Percentiles rank a stretch among this genome's conserved stretches.
These are phyloP conservation scores for Neofusicoccum cordaticola DNA, from an alignment of 2,329 filamentous ascomycete species.

Conservation along the genomic window DNA sequence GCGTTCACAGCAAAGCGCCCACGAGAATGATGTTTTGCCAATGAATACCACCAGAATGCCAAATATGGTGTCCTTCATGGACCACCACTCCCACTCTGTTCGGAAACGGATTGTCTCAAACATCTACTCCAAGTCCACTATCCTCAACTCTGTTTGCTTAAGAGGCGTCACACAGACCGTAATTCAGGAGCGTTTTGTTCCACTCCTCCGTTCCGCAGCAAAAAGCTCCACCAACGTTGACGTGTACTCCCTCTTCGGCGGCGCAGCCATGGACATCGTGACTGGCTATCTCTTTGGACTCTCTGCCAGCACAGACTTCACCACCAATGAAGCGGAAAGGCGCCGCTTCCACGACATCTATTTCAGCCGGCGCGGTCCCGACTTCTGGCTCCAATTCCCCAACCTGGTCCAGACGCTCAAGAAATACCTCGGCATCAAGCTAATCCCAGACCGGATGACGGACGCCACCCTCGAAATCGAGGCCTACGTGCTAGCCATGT, in stretches of 20 bases:
- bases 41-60: slow-evolving; percentile 31
- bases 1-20: neutral
- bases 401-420: neutral
- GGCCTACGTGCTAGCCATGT: neutral
- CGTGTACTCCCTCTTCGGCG: slow-evolving; percentile 48
- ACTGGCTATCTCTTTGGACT: slow-evolving; percentile 68
- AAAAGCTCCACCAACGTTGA: slow-evolving; percentile 10
- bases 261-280: slow-evolving; percentile 70
- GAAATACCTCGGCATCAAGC: neutral
- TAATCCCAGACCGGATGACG: neutral
- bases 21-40: too few relatives aligned
- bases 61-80: slow-evolving; percentile 66
- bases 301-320: neutral
- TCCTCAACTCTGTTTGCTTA: slow-evolving; percentile 60
- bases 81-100: slow-evolving; percentile 60
- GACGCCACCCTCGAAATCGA: neutral
- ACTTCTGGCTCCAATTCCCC: slow-evolving; percentile 1
- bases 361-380: neutral
- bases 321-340: neutral
- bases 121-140: slow-evolving; percentile 70
- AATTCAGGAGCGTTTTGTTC: slow-evolving; percentile 58
- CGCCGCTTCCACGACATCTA: neutral
- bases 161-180: slow-evolving; percentile 55
- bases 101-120: slow-evolving; percentile 72
- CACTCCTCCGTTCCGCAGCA: slow-evolving; percentile 39